phyloP scores from a whole-genome alignment of 345 rosid genomes.

The Raphanus sativus region DNA sequence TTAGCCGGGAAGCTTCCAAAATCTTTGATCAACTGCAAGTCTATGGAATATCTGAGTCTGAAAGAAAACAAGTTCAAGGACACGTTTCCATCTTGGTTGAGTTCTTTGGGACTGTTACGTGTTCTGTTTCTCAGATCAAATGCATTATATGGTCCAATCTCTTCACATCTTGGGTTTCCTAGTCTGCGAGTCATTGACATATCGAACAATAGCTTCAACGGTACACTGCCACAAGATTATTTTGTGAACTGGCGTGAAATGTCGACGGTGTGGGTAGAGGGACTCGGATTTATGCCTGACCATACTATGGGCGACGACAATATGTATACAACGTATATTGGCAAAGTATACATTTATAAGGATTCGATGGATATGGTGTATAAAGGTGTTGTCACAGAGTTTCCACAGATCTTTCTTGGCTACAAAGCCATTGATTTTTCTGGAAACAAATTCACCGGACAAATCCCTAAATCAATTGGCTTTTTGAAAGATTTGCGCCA shows the following conservation, averaged over 20 bases:
- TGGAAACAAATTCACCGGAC: neutral
- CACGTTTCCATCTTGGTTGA: neutral
- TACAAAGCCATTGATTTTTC: neutral
- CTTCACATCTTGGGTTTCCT: neutral
- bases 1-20: neutral
- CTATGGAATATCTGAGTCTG: neutral
- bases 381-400: too few species aligned
- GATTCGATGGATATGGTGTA: too few species aligned
- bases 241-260: too few species aligned
- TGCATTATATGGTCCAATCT: neutral
- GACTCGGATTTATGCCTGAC: too few species aligned
- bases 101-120: neutral
- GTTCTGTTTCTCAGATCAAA: neutral
- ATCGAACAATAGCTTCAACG: neutral
- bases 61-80: neutral
- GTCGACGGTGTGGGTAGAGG: too few species aligned
- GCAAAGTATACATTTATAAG: too few species aligned
- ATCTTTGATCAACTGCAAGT: neutral
- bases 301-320: too few species aligned
- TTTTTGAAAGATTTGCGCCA: neutral
- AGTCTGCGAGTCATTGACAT: neutral
- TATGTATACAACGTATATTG: too few species aligned
- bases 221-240: neutral
- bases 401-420: neutral
- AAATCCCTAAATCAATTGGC: neutral